Evolutionary conservation across 1,284 basidiomycete genomes (phyloP), one percentile per base, ranked within the genome.

Genomic region (Boletus sp.): DNA sequence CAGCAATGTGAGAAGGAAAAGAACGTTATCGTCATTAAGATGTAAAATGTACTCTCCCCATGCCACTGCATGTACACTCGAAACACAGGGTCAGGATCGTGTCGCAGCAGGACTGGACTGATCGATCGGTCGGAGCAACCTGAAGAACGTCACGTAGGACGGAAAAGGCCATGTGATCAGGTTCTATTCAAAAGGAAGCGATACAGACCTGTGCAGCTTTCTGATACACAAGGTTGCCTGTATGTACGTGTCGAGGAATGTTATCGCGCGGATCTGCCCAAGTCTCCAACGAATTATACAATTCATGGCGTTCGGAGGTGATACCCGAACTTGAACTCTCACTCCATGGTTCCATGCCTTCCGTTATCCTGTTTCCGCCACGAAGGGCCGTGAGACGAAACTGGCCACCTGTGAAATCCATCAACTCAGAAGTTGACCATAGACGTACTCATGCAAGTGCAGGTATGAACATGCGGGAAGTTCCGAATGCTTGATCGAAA

Each of bases 401-500:
- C 61, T 57, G 20, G 55, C 44, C 35, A 69, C 56, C 69, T 67
- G 56, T 51, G 52, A 53, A 47, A 44, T 56, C 51, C 41, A 33
- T 51, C 51, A 37, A 47, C 41, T 24, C 48, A 50, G 55, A 45
- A 44, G 35, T 37, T 24, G n/a, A 58, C 37, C 41, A 22, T 47
- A 18, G 24, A 61, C 66, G 61, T 54, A 74, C 72, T 62, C 70
- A 61, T 45, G 73, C 70, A 51, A 75, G 66, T 52, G 72, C 52
- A 37, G 70, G 67, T 13, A 76, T 65, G 51, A 74, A 69, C 37
- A 63, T 58, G 51, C 70, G 70, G 41, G 67, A 78, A 68, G 76
- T 76, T 58, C 79, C 81, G 65, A 80, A 79, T 57, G 78, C 76
- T 64, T 75, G 78, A 67, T 83, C 81, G 31, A 79, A 76, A 56